phyloP scores from a whole-genome alignment of 2,329 filamentous ascomycete genomes.

The Arthrobotrys entomopaga region DNA sequence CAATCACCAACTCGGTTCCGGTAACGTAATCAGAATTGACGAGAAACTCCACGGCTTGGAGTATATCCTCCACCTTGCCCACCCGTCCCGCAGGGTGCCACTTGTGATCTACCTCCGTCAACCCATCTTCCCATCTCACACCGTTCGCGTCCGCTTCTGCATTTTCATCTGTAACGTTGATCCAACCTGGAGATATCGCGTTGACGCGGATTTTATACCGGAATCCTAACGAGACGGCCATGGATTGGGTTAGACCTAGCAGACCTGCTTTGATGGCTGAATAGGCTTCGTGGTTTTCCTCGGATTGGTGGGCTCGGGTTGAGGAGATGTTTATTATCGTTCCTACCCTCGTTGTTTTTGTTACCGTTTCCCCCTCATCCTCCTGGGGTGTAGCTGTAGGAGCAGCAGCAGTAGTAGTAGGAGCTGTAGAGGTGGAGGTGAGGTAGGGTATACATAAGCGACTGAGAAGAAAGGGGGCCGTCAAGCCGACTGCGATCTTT shows the following conservation, averaged over 20 bases:
- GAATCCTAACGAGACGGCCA: conserved; percentile 64
- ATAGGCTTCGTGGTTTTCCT: conserved; percentile 66
- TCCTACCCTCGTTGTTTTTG: conserved; percentile 45
- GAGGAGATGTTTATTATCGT: conserved; percentile 66
- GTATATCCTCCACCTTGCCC: conserved; percentile 66
- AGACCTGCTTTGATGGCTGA: conserved; percentile 67
- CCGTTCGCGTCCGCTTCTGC: conserved; percentile 57
- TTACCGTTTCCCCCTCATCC: no score
- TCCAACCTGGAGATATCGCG: conserved; percentile 67
- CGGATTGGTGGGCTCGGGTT: conserved; percentile 66
- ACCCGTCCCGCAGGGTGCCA: conserved; percentile 68
- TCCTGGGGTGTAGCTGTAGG: neutral
- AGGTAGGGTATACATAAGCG: conserved; percentile 37
- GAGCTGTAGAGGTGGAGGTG: neutral
- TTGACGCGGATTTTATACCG: conserved; percentile 64
- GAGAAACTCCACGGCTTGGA: conserved; percentile 39
- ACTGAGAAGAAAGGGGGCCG: conserved; percentile 31
- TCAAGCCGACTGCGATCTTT: conserved; percentile 37
- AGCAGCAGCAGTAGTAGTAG: no score
- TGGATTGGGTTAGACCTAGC: conserved; percentile 66
- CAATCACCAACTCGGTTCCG: conserved; percentile 29
- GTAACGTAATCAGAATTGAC: conserved; percentile 32
- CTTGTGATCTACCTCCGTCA: conserved; percentile 64
- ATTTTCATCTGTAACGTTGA: conserved; percentile 65
- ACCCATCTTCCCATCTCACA: conserved; percentile 64